Percentiles rank a stretch among this genome's conserved stretches.
phyloP scores from a whole-genome alignment of 2,329 filamentous ascomycete species.

The Trichoderma guizhouense region DNA sequence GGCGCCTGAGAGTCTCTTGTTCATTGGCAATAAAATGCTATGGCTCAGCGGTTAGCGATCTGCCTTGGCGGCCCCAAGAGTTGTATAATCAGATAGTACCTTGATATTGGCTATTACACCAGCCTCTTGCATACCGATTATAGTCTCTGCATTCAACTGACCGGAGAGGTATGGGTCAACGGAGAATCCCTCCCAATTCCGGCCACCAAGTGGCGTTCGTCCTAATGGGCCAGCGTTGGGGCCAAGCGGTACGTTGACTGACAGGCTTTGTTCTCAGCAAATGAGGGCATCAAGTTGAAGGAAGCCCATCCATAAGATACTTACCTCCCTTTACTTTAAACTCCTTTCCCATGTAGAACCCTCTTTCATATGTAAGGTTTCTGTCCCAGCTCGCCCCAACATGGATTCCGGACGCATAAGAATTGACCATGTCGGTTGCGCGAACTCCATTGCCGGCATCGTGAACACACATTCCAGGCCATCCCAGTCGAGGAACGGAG shows the following conservation, averaged over 20 bases:
- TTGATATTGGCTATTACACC: conserved; percentile 77
- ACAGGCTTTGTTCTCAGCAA: neutral
- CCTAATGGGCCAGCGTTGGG: conserved; percentile 70
- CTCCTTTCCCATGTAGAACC: conserved; percentile 52
- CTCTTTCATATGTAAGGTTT: conserved; percentile 50
- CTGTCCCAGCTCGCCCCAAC: conserved; percentile 53
- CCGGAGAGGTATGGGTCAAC: conserved; percentile 70
- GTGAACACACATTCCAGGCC: conserved; percentile 48
- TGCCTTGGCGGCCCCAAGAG: too few species aligned
- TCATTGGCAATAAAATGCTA: conserved; percentile 60
- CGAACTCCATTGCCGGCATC: conserved; percentile 50
- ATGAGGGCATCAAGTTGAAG: rapidly evolving
- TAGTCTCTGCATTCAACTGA: conserved; percentile 65
- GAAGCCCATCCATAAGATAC: conserved; percentile 35
- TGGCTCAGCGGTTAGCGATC: neutral
- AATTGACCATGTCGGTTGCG: conserved; percentile 46
- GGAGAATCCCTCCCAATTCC: conserved; percentile 75
- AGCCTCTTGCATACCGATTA: conserved; percentile 71
- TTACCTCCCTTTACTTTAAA: conserved; percentile 52
- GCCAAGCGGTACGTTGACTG: conserved; percentile 65
- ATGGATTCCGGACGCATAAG: conserved; percentile 47
- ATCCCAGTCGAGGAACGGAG: conserved; percentile 42
- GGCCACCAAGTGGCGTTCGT: conserved; percentile 65
- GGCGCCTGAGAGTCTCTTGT: conserved; percentile 51
- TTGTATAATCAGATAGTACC: conserved; percentile 25